Conservation (phyloP, 2,329 filamentous ascomycete species). For the Malbranchea zuffiana region DNA sequence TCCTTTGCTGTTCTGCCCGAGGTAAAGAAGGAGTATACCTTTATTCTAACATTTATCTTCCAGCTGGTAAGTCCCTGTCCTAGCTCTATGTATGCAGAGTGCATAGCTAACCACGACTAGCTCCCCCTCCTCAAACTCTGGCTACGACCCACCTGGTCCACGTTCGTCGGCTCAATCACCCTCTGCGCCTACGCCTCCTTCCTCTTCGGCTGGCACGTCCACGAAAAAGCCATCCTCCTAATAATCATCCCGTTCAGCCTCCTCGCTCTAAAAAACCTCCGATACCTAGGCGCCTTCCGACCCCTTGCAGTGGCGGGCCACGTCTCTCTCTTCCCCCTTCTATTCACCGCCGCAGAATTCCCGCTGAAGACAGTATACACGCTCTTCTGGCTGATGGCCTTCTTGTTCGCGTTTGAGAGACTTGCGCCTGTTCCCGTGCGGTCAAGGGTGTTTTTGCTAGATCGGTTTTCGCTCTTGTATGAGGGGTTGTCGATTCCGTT, state of each 20-base stretch:
- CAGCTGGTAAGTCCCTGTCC: slow-evolving; percentile 47
- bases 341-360: slow-evolving; percentile 88
- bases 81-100: no score
- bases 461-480: slow-evolving; percentile 82
- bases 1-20: slow-evolving; percentile 88
- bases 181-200: slow-evolving; percentile 95
- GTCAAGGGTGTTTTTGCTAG: slow-evolving; percentile 76
- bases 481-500: slow-evolving; percentile 81
- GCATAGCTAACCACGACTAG: slow-evolving; percentile 21
- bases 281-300: slow-evolving; percentile 82
- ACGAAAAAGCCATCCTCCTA: slow-evolving; percentile 91
- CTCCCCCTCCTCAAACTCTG: slow-evolving; percentile 75
- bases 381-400: slow-evolving; percentile 77
- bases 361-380: slow-evolving; percentile 91
- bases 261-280: slow-evolving; percentile 76
- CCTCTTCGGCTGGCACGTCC: slow-evolving; percentile 96
- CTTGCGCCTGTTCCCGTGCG: slow-evolving; percentile 72
- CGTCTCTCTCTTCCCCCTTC: slow-evolving; percentile 84
- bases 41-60: slow-evolving; percentile 69
- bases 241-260: slow-evolving; percentile 93
- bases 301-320: slow-evolving; percentile 88
- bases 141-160: slow-evolving; percentile 68
- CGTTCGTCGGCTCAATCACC: slow-evolving; percentile 78
- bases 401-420: slow-evolving; percentile 75
- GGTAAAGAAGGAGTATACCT: slow-evolving; percentile 68